Percentiles rank a stretch among this genome's conserved stretches.
phyloP scores from a whole-genome alignment of 1,139 yeast genomes.

The Pneumocystis jirovecii region DNA sequence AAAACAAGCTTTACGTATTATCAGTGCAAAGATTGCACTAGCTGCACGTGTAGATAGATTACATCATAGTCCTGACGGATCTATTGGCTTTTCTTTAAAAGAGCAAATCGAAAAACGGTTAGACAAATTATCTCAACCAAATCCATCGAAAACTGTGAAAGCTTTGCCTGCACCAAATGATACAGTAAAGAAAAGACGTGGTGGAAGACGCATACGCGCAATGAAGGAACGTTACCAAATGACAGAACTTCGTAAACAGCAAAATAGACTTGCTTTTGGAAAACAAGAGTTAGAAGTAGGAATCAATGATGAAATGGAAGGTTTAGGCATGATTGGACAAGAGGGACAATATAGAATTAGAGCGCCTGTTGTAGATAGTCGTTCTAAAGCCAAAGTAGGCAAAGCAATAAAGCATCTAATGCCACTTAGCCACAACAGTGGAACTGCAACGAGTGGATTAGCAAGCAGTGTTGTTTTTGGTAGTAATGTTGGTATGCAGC shows the following conservation, averaged over 20 bases:
- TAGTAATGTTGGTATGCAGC: constrained; percentile 19
- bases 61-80: constrained; percentile 33
- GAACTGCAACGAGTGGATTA: not conserved
- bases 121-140: constrained; percentile 64
- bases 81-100: constrained; percentile 42
- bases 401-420: constrained; percentile 13
- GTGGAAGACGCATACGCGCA: constrained; percentile 68
- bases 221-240: constrained; percentile 65
- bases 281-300: constrained; percentile 51
- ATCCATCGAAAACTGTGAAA: constrained; percentile 49
- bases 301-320: constrained; percentile 45
- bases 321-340: constrained; percentile 55
- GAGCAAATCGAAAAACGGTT: constrained; percentile 48
- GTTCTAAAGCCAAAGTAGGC: constrained; percentile 24
- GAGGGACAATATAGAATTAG: constrained; percentile 23
- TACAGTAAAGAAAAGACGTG: constrained; percentile 64
- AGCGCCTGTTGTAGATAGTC: constrained; percentile 25
- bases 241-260: constrained; percentile 71
- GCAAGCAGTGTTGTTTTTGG: constrained; percentile 1
- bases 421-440: not conserved
- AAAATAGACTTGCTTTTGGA: constrained; percentile 74
- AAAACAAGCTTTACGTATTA: constrained; percentile 59
- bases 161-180: constrained; percentile 80
- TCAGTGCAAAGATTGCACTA: constrained; percentile 63
- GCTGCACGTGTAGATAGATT: constrained; percentile 72